A percentile compares a stretch with the other conserved stretches of the same genome.
phyloP scores from a whole-genome alignment of 257 asterid genomes.

The Nicotiana benthamiana region DNA sequence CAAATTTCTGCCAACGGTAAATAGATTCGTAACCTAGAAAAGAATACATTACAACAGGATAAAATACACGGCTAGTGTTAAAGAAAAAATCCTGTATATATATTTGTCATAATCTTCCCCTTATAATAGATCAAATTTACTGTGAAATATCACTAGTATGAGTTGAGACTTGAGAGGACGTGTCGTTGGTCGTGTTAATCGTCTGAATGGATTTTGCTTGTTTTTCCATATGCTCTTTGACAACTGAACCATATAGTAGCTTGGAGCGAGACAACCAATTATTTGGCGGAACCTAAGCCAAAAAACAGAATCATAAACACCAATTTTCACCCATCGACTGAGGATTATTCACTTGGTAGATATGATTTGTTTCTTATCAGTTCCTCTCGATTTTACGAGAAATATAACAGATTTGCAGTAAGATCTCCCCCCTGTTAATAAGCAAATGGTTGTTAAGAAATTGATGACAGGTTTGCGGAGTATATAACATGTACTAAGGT shows the following conservation, averaged over 20 bases:
- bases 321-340: background rate
- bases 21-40: too few relatives aligned
- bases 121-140: too few relatives aligned
- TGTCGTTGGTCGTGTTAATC: background rate
- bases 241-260: background rate
- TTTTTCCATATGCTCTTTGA: background rate
- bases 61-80: too few relatives aligned
- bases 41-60: too few relatives aligned
- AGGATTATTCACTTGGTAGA: background rate
- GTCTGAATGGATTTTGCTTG: background rate
- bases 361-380: background rate
- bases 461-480: background rate
- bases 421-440: background rate
- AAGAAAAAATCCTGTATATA: too few relatives aligned
- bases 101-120: background rate
- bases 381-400: background rate
- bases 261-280: background rate
- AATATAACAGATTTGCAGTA: too few relatives aligned
- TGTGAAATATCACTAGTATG: background rate
- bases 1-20: too few relatives aligned
- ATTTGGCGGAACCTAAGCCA: background rate
- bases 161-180: background rate
- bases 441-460: too few relatives aligned
- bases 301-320: background rate
- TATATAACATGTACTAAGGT: background rate